Evolutionary conservation across 2,329 filamentous ascomycete species (phyloP), one percentile per base, ranked within the genome.

Genomic region (Fusarium bulbicola): DNA sequence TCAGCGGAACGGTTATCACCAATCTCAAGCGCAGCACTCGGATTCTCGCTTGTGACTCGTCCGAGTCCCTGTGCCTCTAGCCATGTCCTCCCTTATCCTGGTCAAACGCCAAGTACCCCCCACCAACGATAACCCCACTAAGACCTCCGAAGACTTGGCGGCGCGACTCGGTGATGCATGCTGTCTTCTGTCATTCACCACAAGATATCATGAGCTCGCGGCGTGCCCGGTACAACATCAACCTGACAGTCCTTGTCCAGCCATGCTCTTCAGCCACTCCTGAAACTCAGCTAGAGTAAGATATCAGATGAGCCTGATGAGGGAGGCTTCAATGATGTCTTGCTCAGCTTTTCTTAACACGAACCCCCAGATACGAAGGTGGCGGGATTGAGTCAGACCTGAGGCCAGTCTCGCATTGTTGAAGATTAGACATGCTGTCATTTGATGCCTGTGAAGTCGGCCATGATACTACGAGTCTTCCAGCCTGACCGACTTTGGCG

Each of bases 21-120:
- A 78, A 78, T 78, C 76, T 78, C 61, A 58, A 74, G 57, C 63
- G 73, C 76, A 78, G 74, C 74, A 73, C 68, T 69, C 42, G 60
- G 61, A 74, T 77, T 65, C 71, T 75, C 47, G 61, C 66, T 57
- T 78, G 66, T 59, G 71, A 77, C 74, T 77, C 72, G 76, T 65
- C 57, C 72, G 58, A 73, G 59, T 49, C 52, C 52, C 64, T 59
- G 66, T 65, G 68, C 58, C 66, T 72, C 74, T 70, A 65, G 68
- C 59, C 56, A 66, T 47, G 42, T 28, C 30, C 45, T 63, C 56
- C 57, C 60, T 70, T 61, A 73, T 59, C 76, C 76, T 54, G 61
- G 76, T 68, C 57, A 57, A 56, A 64, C 57, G 72, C 74, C 72
- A 77, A 74, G 75, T 34, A 73, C 75, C 76, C 76, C 75, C 75